Conservation (phyloP, 2,329 filamentous ascomycete species). For the Fusarium multiceps region DNA sequence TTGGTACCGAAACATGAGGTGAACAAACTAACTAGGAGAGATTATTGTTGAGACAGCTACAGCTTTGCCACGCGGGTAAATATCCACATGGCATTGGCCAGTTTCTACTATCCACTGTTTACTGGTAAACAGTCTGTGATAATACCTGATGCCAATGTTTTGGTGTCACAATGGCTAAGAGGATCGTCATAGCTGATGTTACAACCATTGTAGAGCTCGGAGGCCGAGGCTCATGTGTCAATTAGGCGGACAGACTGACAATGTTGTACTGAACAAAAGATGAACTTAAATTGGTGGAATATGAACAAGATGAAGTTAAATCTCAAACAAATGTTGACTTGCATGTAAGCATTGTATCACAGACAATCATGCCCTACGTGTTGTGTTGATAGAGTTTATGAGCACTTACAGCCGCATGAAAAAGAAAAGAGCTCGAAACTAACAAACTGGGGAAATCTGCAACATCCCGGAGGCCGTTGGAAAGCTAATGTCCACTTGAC, state of each 20-base stretch:
- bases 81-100: conserved; percentile 17
- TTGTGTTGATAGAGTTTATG: not conserved
- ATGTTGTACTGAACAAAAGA: not conserved
- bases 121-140: not conserved
- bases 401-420: conserved; percentile 1
- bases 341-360: not conserved
- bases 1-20: not conserved
- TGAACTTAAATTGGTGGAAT: not conserved
- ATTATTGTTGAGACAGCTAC: conserved; percentile 26
- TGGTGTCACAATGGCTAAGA: conserved; percentile 27
- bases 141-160: conserved; percentile 17
- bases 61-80: conserved; percentile 15
- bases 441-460: conserved; percentile 25
- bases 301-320: not conserved
- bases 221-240: not conserved
- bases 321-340: not conserved
- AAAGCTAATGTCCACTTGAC: conserved; percentile 25
- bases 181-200: conserved; percentile 11
- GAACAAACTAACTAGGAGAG: conserved; percentile 1
- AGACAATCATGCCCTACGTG: not conserved
- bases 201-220: conserved; percentile 13
- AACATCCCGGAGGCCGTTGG: conserved; percentile 26
- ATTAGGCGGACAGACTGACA: not conserved
- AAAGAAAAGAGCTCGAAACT: conserved; percentile 8
- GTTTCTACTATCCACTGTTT: not conserved